A percentile compares a stretch with the other conserved stretches of the same genome.
phyloP scores from a whole-genome alignment of 108 stramenopile genomes.

The Cylindrotheca fusiformis region DNA sequence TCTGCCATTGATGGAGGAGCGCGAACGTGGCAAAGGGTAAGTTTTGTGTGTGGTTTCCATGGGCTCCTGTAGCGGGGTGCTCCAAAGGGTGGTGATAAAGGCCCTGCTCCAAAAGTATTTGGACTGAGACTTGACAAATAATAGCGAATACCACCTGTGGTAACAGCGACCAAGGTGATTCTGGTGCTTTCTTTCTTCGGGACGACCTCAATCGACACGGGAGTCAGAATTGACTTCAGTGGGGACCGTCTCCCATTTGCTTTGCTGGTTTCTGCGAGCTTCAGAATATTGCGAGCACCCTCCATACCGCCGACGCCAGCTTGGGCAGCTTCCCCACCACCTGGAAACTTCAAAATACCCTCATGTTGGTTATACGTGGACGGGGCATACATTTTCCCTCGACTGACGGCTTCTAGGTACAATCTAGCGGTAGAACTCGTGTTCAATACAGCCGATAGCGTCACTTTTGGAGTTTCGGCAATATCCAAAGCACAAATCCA shows the following conservation, averaged over 20 bases:
- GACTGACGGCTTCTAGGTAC: slow-evolving; percentile 74
- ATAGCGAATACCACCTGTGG: slow-evolving; percentile 75
- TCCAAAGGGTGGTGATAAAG: slow-evolving; percentile 13
- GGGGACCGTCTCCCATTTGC: slow-evolving; percentile 1
- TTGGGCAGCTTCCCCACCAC: slow-evolving; percentile 68
- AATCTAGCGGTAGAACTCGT: slow-evolving; percentile 55
- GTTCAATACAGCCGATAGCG: slow-evolving; percentile 55
- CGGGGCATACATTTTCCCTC: slow-evolving; percentile 69
- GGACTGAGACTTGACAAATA: slow-evolving; percentile 63
- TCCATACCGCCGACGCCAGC: slow-evolving; percentile 90
- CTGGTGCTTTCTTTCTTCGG: slow-evolving; percentile 58
- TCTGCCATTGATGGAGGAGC: slow-evolving; percentile 63
- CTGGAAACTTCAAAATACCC: slow-evolving; percentile 64
- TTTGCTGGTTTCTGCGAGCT: slow-evolving; percentile 52
- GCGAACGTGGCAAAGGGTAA: slow-evolving; percentile 80
- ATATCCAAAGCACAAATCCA: slow-evolving; percentile 78
- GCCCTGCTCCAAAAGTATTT: slow-evolving; percentile 25
- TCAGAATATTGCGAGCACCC: slow-evolving; percentile 71
- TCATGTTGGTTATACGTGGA: slow-evolving; percentile 30
- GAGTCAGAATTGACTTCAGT: slow-evolving; percentile 33
- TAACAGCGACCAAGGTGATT: slow-evolving; percentile 76
- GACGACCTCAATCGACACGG: slow-evolving; percentile 75
- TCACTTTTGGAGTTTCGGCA: slow-evolving; percentile 15
- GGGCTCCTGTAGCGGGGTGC: slow-evolving; percentile 28
- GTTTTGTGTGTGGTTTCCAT: slow-evolving; percentile 31